Percentiles rank a stretch among this genome's conserved stretches.
Conservation (phyloP, 192 early-diverging fungal species). For the Rhizophagus sp. region DNA sequence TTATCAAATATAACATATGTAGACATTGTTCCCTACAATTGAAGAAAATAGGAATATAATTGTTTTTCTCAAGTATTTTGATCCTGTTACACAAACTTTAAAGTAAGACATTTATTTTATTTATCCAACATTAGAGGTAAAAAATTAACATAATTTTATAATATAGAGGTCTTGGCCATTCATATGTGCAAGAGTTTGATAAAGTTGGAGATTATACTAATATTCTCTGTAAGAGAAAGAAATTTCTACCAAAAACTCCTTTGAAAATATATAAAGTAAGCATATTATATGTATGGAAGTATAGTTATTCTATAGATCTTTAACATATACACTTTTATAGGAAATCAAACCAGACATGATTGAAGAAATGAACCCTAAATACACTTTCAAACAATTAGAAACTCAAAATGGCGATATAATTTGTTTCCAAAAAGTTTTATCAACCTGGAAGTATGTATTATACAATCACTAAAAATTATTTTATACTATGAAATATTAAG, state of each 20-base stretch:
- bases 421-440: slow-evolving; percentile 66
- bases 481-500: too few relatives aligned
- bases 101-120: slow-evolving; percentile 44
- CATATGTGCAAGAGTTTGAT: slow-evolving; percentile 50
- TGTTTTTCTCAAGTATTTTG: slow-evolving; percentile 87
- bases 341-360: slow-evolving; percentile 96
- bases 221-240: slow-evolving; percentile 51
- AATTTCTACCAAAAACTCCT: slow-evolving; percentile 54
- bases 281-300: background rate
- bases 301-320: too few relatives aligned
- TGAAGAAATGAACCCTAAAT: slow-evolving; percentile 65
- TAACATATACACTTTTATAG: slow-evolving; percentile 30
- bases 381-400: slow-evolving; percentile 73
- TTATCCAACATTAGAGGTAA: slow-evolving; percentile 21
- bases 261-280: slow-evolving; percentile 67
- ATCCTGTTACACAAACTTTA: slow-evolving; percentile 60
- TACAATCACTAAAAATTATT: too few relatives aligned
- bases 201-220: slow-evolving; percentile 68
- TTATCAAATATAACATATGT: background rate
- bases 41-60: slow-evolving; percentile 46
- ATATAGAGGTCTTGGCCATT: slow-evolving; percentile 53
- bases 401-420: slow-evolving; percentile 95
- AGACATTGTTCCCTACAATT: slow-evolving; percentile 3
- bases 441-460: slow-evolving; percentile 22
- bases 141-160: background rate